phyloP scores from a whole-genome alignment of 257 asterid species.

The Orobanche coerulescens region DNA sequence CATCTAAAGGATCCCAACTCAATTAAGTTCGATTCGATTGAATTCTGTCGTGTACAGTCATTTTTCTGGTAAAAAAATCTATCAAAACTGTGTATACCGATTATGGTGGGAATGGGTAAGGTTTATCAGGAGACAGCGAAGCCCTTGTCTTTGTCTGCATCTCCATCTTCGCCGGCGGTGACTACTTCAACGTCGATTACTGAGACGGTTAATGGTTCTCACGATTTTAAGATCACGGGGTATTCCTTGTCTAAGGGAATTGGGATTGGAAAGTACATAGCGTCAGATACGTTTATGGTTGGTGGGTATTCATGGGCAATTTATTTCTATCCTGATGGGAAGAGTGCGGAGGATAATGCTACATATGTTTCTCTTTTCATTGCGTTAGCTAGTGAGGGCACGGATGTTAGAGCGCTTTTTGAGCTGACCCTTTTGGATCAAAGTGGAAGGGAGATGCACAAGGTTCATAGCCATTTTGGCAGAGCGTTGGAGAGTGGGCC shows the following conservation, averaged over 20 bases:
- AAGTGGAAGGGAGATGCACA: constrained; percentile 89
- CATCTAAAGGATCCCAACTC: constrained; percentile 5
- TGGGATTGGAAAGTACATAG: constrained; percentile 78
- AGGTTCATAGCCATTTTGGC: constrained; percentile 92
- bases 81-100: background rate
- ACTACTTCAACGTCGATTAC: constrained; percentile 71
- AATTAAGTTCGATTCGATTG: background rate
- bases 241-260: constrained; percentile 76
- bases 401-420: constrained; percentile 86
- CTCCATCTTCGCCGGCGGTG: constrained; percentile 37
- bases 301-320: constrained; percentile 95
- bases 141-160: constrained; percentile 40
- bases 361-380: constrained; percentile 79
- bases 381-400: constrained; percentile 77
- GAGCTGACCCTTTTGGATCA: constrained; percentile 85
- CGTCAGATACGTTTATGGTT: constrained; percentile 80
- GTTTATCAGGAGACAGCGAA: constrained; percentile 40
- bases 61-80: no score
- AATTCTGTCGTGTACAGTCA: background rate
- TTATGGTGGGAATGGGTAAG: constrained; percentile 61
- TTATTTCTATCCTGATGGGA: constrained; percentile 91
- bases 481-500: constrained; percentile 96
- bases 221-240: constrained; percentile 76
- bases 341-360: constrained; percentile 79
- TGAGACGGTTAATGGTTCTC: constrained; percentile 78